phyloP scores from a whole-genome alignment of 257 asterid genomes.

The Solanum gandarillasii region DNA sequence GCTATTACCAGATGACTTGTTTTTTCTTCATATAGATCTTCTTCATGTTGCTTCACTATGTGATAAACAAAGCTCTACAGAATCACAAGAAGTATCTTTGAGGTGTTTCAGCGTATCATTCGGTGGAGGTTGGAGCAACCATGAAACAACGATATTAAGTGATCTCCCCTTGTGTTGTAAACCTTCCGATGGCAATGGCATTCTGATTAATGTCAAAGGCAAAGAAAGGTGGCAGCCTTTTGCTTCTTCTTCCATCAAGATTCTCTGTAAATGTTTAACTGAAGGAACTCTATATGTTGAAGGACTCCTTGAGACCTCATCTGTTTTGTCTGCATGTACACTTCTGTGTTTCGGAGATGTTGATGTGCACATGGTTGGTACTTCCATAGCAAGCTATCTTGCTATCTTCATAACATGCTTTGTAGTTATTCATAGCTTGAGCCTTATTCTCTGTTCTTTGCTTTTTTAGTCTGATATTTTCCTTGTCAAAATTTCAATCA shows the following conservation, averaged over 20 bases:
- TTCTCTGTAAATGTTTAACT: slow-evolving; percentile 67
- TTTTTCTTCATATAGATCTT: slow-evolving; percentile 34
- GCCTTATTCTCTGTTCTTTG: background rate
- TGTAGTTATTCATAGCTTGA: background rate
- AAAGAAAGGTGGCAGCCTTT: slow-evolving; percentile 65
- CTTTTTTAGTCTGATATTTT: background rate
- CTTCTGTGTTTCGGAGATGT: slow-evolving; percentile 71
- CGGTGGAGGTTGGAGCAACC: slow-evolving; percentile 23
- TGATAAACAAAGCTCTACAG: slow-evolving; percentile 22
- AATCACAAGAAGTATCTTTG: slow-evolving; percentile 33
- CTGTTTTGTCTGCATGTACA: slow-evolving; percentile 59
- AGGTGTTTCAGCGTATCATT: slow-evolving; percentile 50
- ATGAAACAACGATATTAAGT: slow-evolving; percentile 34
- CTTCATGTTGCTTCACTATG: slow-evolving; percentile 30
- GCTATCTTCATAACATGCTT: slow-evolving; percentile 2
- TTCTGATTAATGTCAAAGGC: slow-evolving; percentile 57
- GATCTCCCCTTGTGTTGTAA: slow-evolving; percentile 46
- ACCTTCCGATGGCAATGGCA: slow-evolving; percentile 53
- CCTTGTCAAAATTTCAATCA: slow-evolving; percentile 16
- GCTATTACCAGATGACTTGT: background rate
- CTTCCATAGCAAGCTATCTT: slow-evolving; percentile 6
- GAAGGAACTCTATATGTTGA: slow-evolving; percentile 86
- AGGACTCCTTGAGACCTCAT: slow-evolving; percentile 67
- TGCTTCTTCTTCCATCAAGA: slow-evolving; percentile 70
- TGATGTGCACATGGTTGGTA: slow-evolving; percentile 78